Percentiles rank a stretch among this genome's conserved stretches.
phyloP scores from a whole-genome alignment of 2,329 filamentous ascomycete species.

The Neofusicoccum kwambonambiense region DNA sequence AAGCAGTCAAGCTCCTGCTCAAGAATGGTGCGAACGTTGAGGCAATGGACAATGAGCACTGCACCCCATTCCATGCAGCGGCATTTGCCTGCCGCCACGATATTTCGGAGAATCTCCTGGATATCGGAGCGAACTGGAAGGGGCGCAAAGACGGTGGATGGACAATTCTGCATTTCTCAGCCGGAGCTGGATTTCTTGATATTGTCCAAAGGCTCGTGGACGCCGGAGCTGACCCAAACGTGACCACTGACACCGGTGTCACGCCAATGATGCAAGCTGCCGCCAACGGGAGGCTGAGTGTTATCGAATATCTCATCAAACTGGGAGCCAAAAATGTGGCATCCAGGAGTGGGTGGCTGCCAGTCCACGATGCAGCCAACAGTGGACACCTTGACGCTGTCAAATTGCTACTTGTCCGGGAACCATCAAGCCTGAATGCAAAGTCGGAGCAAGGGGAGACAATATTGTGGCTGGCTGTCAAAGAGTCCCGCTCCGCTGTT shows the following conservation, averaged over 20 bases:
- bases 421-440: no score
- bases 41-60: background rate
- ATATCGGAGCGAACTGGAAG: background rate
- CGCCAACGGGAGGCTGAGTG: background rate
- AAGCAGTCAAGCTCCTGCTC: background rate
- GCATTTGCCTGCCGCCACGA: background rate
- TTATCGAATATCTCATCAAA: background rate
- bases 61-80: background rate
- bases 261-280: background rate
- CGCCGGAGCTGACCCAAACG: background rate
- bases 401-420: no score
- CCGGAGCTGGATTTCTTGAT: background rate
- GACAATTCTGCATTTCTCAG: background rate
- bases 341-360: no score
- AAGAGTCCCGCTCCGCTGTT: no score
- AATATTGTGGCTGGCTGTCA: no score
- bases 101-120: background rate
- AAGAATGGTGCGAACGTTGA: background rate
- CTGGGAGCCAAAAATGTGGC: no score
- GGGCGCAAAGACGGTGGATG: background rate
- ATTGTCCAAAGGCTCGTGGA: background rate
- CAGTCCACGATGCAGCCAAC: no score
- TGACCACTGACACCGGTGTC: background rate
- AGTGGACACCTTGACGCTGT: no score
- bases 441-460: no score